Evolutionary conservation across 2,329 filamentous ascomycete species (phyloP).

Genomic region (Aspergillus sp.): DNA sequence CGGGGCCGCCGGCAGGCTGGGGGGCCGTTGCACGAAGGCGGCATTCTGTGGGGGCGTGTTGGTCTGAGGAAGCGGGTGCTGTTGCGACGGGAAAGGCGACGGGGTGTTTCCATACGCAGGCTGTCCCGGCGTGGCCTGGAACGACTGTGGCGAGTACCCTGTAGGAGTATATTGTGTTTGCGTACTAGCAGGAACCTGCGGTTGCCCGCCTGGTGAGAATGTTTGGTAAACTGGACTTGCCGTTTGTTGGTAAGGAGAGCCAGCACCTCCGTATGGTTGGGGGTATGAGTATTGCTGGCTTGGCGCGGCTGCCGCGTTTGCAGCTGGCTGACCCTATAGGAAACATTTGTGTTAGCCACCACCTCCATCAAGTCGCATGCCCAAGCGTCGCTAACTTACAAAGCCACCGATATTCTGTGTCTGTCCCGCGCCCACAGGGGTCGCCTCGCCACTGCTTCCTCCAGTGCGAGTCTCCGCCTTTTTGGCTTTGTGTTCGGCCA

Average conservation of each 20-base stretch:
- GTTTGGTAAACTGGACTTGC: conserved; percentile 38
- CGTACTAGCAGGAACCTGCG: conserved; percentile 31
- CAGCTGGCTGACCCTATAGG: conserved; percentile 42
- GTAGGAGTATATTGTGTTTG: conserved; percentile 33
- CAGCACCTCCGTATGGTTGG: conserved; percentile 43
- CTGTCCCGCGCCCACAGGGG: conserved; percentile 51
- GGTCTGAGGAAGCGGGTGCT: conserved; percentile 35
- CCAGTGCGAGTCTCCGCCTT: conserved; percentile 60
- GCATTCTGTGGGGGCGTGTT: conserved; percentile 44
- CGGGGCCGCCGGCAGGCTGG: conserved; percentile 55
- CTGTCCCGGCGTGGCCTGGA: conserved; percentile 24
- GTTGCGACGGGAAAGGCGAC: conserved; percentile 43
- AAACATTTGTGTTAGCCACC: conserved; percentile 9
- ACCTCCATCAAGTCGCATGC: neutral
- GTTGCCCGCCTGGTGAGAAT: conserved; percentile 37
- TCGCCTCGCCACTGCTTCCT: conserved; percentile 57
- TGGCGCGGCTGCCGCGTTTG: conserved; percentile 35
- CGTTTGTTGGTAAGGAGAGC: conserved; percentile 45
- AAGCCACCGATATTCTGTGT: conserved; percentile 55
- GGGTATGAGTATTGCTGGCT: conserved; percentile 40
- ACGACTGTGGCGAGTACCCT: conserved; percentile 34
- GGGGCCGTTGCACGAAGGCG: conserved; percentile 49
- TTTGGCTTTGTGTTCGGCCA: conserved; percentile 74
- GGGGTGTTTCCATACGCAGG: conserved; percentile 42
- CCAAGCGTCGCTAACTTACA: conserved; percentile 48